These are phyloP conservation scores for Schwanniomyces etchellsii DNA, from an alignment of 1,139 yeast species.

Conservation along the genomic window DNA sequence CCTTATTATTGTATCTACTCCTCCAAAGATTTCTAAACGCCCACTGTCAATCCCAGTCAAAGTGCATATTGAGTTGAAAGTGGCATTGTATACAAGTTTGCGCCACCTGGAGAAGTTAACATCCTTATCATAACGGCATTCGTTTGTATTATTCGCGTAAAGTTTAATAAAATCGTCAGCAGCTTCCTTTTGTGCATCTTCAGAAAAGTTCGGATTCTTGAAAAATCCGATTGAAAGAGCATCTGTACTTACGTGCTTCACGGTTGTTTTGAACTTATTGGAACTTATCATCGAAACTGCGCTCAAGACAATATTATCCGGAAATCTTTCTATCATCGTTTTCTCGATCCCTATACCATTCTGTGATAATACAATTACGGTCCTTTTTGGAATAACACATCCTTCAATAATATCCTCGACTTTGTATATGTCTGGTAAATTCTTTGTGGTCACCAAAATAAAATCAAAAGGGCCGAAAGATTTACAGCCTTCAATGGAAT, in stretches of 20 bases:
- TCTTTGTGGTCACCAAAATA: conserved; percentile 14
- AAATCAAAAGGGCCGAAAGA: conserved; percentile 10
- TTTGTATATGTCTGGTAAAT: conserved; percentile 12
- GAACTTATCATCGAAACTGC: conserved; percentile 17
- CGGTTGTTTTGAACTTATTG: conserved; percentile 10
- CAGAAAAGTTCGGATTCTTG: conserved; percentile 6
- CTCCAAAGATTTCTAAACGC: conserved; percentile 43
- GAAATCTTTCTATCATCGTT: conserved; percentile 25
- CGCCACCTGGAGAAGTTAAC: conserved; percentile 56
- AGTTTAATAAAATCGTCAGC: conserved; percentile 13
- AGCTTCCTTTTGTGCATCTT: conserved; percentile 2
- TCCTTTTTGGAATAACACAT: conserved; percentile 9
- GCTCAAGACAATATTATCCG: conserved; percentile 17
- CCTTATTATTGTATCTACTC: conserved; percentile 29
- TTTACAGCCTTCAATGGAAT: conserved; percentile 9
- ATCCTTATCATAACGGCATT: conserved; percentile 1
- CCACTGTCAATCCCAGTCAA: conserved; percentile 44
- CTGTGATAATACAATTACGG: conserved; percentile 13
- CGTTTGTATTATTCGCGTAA: conserved; percentile 10
- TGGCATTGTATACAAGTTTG: conserved; percentile 65
- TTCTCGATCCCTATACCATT: conserved; percentile 23
- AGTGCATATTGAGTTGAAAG: conserved; percentile 49
- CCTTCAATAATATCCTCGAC: conserved; percentile 12
- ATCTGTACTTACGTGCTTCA: conserved; percentile 23
- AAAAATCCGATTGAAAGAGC: conserved; percentile 6